Evolutionary conservation across 371 early-diverging fungal genomes (phyloP).

Genomic region (Mucor sp.): DNA sequence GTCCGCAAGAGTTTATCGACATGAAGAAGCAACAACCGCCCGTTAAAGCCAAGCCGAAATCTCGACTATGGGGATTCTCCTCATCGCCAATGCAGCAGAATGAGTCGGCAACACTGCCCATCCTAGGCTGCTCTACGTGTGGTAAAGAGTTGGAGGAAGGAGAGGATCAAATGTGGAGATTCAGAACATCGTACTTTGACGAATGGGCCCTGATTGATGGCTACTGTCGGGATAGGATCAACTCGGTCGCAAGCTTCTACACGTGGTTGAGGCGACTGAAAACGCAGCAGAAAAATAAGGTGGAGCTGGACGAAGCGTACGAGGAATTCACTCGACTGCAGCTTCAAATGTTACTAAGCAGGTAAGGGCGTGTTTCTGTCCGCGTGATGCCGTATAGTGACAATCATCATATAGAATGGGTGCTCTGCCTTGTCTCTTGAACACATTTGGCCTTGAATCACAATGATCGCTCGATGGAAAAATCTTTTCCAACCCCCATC

Average conservation of each 20-base stretch:
- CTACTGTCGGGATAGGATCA: conserved; percentile 79
- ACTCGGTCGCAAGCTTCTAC: conserved; percentile 85
- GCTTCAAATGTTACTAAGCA: conserved; percentile 74
- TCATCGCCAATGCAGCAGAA: conserved; percentile 11
- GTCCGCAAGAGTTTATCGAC: conserved; percentile 10
- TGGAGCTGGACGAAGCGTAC: conserved; percentile 66
- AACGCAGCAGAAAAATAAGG: conserved; percentile 63
- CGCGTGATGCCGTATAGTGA: background rate
- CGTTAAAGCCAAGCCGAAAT: background rate
- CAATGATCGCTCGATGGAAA: background rate
- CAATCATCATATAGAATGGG: conserved; percentile 19
- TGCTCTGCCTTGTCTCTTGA: conserved; percentile 3
- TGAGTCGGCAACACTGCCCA: background rate
- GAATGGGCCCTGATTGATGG: conserved; percentile 82
- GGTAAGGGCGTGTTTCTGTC: conserved; percentile 10
- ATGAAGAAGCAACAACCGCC: background rate
- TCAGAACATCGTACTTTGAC: conserved; percentile 68
- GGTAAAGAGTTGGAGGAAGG: conserved; percentile 11
- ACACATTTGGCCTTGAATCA: conserved; percentile 12
- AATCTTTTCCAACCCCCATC: background rate
- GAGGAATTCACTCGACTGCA: conserved; percentile 72
- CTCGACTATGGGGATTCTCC: conserved; percentile 25
- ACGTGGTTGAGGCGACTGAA: conserved; percentile 80
- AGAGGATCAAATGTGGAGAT: conserved; percentile 49
- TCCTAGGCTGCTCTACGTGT: conserved; percentile 50